These are phyloP conservation scores for Xylariaceae sp. DNA, from an alignment of 2,329 filamentous ascomycete genomes.

Conservation along the genomic window DNA sequence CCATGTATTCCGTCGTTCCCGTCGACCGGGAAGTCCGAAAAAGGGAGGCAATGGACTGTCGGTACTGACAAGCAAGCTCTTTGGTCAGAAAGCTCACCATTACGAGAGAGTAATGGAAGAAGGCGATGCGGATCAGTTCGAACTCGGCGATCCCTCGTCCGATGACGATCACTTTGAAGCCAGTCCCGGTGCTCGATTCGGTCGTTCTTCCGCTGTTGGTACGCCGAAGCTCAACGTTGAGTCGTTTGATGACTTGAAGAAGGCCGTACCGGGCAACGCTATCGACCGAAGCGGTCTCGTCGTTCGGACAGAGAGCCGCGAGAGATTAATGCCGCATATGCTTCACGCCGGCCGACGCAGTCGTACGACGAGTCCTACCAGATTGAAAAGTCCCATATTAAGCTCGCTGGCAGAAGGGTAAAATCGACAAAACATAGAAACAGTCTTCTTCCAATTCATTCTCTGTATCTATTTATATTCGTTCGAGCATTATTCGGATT, in stretches of 20 bases:
- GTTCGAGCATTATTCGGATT: neutral
- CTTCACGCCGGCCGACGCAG: slow-evolving; percentile 53
- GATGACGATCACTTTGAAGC: slow-evolving; percentile 61
- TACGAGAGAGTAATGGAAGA: slow-evolving; percentile 88
- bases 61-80: slow-evolving; percentile 56
- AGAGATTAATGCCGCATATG: slow-evolving; percentile 61
- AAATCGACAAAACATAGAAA: neutral
- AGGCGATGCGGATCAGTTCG: slow-evolving; percentile 68
- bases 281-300: slow-evolving; percentile 68
- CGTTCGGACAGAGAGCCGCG: slow-evolving; percentile 78
- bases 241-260: slow-evolving; percentile 45
- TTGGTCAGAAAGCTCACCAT: slow-evolving; percentile 50
- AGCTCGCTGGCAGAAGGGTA: slow-evolving; percentile 43
- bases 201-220: slow-evolving; percentile 60
- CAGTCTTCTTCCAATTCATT: neutral
- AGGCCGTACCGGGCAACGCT: slow-evolving; percentile 35
- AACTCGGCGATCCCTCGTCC: slow-evolving; percentile 63
- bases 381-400: slow-evolving; percentile 54
- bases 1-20: slow-evolving; percentile 37
- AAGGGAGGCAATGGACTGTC: slow-evolving; percentile 46
- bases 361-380: slow-evolving; percentile 52
- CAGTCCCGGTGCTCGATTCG: slow-evolving; percentile 46
- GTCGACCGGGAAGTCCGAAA: slow-evolving; percentile 42
- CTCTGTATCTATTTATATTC: slow-evolving; percentile 16
- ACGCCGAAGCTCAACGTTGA: slow-evolving; percentile 57